phyloP scores from a whole-genome alignment of 2,329 filamentous ascomycete genomes.

The Colletotrichum sp. region DNA sequence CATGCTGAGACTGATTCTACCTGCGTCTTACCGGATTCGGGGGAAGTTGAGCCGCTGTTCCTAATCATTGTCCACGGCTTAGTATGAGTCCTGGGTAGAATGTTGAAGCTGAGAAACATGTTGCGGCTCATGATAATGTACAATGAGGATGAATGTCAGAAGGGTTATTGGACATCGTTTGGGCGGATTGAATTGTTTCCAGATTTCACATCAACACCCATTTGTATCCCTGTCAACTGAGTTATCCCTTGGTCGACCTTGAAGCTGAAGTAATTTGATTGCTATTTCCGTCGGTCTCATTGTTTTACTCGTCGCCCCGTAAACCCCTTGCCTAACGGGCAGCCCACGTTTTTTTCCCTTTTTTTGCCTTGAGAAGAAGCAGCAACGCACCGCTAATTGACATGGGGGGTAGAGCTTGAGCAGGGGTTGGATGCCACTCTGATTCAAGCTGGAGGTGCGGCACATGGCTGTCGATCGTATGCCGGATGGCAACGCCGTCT shows the following conservation, averaged over 20 bases:
- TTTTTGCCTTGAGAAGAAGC: neutral
- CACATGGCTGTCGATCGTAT: slow-evolving; percentile 12
- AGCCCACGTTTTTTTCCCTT: neutral
- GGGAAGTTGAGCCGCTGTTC: neutral
- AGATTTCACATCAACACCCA: neutral
- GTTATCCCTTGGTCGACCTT: neutral
- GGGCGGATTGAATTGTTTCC: neutral
- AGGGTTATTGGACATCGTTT: neutral
- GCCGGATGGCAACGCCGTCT: neutral
- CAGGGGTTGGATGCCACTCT: neutral
- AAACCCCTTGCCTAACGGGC: neutral
- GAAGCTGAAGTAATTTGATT: neutral
- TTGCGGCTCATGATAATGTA: neutral
- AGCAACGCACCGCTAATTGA: slow-evolving; percentile 4
- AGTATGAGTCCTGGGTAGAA: neutral
- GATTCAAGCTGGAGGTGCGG: neutral
- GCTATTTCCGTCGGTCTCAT: neutral
- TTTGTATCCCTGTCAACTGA: neutral
- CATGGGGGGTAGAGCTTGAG: neutral
- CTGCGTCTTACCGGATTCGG: neutral
- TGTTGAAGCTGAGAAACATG: neutral
- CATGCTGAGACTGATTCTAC: neutral
- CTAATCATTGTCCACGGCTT: neutral
- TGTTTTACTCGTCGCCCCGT: neutral
- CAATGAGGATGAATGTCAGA: neutral